Conservation (phyloP, 2,329 filamentous ascomycete species). For the Talaromyces rugulosus region DNA sequence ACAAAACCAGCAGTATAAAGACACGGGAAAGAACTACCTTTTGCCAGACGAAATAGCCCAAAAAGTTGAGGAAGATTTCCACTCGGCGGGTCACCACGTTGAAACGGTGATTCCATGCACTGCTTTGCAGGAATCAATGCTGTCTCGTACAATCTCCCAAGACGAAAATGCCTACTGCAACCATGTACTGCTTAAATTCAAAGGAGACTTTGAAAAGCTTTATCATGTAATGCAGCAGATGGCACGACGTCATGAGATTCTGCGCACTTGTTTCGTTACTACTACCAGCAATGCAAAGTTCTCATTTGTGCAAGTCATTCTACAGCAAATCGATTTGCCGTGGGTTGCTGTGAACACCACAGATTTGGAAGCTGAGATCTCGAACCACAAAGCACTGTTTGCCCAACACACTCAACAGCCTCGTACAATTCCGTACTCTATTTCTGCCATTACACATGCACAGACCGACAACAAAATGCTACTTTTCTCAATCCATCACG, state of each 20-base stretch:
- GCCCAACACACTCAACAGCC: conserved; percentile 17
- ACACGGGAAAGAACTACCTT: conserved; percentile 9
- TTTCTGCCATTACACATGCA: conserved; percentile 19
- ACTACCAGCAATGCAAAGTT: conserved; percentile 58
- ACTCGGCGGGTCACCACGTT: conserved; percentile 32
- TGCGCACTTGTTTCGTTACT: conserved; percentile 69
- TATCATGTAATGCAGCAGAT: conserved; percentile 60
- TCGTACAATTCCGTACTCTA: conserved; percentile 26
- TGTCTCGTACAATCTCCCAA: conserved; percentile 52
- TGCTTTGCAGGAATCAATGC: conserved; percentile 82
- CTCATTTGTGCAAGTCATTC: conserved; percentile 69
- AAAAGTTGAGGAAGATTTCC: conserved; percentile 31
- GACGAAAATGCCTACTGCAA: conserved; percentile 64
- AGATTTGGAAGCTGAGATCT: conserved; percentile 36
- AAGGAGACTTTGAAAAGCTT: conserved; percentile 48
- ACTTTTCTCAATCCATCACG: conserved; percentile 66
- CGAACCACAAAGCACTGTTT: conserved; percentile 38
- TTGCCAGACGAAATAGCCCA: conserved; percentile 25
- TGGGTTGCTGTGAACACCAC: conserved; percentile 47
- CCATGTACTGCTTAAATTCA: conserved; percentile 61
- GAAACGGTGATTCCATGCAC: conserved; percentile 71
- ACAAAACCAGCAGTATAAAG: background rate
- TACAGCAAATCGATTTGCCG: conserved; percentile 45
- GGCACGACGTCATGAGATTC: conserved; percentile 64
- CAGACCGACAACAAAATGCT: conserved; percentile 16